Evolutionary conservation across 495 filamentous ascomycete species (phyloP), one percentile per base, ranked within the genome.

Genomic region (Sordaria brevicollis): DNA sequence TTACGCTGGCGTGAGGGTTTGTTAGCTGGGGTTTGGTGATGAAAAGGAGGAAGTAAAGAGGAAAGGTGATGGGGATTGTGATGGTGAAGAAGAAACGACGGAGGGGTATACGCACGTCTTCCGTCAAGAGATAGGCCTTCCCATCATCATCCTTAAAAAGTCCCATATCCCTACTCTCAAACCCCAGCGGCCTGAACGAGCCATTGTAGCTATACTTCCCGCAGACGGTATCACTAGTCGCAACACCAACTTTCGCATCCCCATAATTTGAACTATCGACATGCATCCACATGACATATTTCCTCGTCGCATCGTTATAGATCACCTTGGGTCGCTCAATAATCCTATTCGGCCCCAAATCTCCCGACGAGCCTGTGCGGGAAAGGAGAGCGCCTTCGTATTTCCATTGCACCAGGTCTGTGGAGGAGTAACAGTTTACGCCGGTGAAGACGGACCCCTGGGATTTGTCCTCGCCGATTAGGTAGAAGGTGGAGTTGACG

Each of bases 271-370:
- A 82, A 41, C 79, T 83, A 72, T 91, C 89, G 72, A 90, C 88
- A 73, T 91, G 89, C 85, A 91, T 84, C 83, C 87, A 91, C 31
- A 86, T 72, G 36, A 88, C 84, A 70, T 86, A 89, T 67, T 87
- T 82, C 7, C 70, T 65, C 0, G 86, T 88, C 33, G 76, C 76
- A 35, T 83, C 81, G 54, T 90, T 89, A 72, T 84, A 87, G 0
- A 89, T 83, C 4, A 90, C 84, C 79, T 91, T 90, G 7, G 89
- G 89, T 36, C 89, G 75, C 75, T 92, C 89, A 0, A 91, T 82
- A 0, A 91, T 80, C 11, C 89, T 82, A 74, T 82, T 84, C 4
- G 87, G 86, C 0, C 88, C 89, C 3, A 91, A 80, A 69, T 91
- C 88, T 5, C 87, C 88, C 2, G 79, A 81, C 0, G 69, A 65